Conservation (phyloP, 2,329 filamentous ascomycete species). For the Plenodomus lindquistii region DNA sequence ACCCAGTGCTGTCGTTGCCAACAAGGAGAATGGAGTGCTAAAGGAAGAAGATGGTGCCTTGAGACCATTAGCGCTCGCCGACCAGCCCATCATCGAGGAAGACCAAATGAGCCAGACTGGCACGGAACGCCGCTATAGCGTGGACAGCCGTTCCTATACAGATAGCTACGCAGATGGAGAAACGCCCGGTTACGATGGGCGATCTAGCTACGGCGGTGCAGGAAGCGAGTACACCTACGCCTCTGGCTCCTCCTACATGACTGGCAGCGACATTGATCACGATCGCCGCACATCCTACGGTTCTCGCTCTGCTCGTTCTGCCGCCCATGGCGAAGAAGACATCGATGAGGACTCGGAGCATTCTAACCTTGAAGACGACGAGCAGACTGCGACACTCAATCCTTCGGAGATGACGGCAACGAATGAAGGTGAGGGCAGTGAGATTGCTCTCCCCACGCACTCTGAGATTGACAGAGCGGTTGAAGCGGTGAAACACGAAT, state of each 20-base stretch:
- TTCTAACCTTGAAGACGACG: conserved; percentile 38
- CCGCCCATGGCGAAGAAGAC: conserved; percentile 31
- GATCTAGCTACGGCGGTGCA: conserved; percentile 47
- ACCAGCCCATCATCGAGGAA: conserved; percentile 33
- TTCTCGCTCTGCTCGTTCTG: conserved; percentile 40
- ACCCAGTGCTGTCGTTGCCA: conserved; percentile 33
- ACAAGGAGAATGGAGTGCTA: conserved; percentile 55
- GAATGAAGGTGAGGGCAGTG: conserved; percentile 22
- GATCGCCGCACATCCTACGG: conserved; percentile 50
- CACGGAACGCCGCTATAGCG: conserved; percentile 47
- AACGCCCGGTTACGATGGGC: conserved; percentile 41
- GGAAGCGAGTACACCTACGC: conserved; percentile 52
- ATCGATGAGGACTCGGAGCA: conserved; percentile 38
- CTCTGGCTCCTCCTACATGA: conserved; percentile 54
- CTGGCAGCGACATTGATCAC: conserved; percentile 50
- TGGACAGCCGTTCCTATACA: conserved; percentile 39
- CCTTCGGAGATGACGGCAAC: conserved; percentile 35
- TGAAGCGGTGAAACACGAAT: conserved; percentile 34
- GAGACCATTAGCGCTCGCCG: conserved; percentile 18
- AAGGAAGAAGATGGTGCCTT: conserved; percentile 46
- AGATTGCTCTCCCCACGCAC: conserved; percentile 32
- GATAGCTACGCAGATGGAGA: conserved; percentile 41
- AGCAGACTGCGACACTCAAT: conserved; percentile 29
- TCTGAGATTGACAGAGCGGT: conserved; percentile 38
- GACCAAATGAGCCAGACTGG: conserved; percentile 42